Base-by-base conservation (phyloP, 768 basidiomycete species). In the Russula brevipes region DNA sequence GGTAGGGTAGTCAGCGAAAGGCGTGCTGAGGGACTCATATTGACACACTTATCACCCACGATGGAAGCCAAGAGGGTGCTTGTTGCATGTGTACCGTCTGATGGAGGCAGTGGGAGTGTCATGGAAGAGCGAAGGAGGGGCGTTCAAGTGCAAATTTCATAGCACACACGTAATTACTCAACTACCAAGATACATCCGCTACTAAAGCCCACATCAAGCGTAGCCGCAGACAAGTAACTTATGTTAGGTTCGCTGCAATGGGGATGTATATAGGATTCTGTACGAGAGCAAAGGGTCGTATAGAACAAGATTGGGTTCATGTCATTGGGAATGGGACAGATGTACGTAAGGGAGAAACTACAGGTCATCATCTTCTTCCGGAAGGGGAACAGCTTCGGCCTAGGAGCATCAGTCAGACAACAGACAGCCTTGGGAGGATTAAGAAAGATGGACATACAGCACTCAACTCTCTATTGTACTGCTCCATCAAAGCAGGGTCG, bases 341-440 rank as follows among this genome's bases (percentile, higher is more conserved):
- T 63, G 66, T 63, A 54, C 36, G 55, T 60, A 50, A 60, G 14
- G 58, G 24, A 24, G 54, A 31, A 44, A 66, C 79, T 82, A 88
- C 71, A 91, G 81, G 69, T 93, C 89, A 61, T 96, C 94, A 55
- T 95, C 97, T 76, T 99, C 97, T 77, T 98, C 97, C 57, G 97
- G 97, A 66, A 99, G 90, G 72, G 97, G 97, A 66, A 94, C 88
- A 66, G 81, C 80, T 72, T 91, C 94, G 63, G 96, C 96, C 87
- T 92, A 59, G 14, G 9, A 54, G 12, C 8, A 59, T 35, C 44
- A 42, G 60, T 63, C 51, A 70, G 61, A 47, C 56, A 44, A 36
- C 11, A 41, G 45, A 36, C 11, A 38, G 31, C 33, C 17, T 51
- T 33, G 33, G 19, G 16, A 12, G 30, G 49, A 42, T 41, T 46